Evolutionary conservation across 75 land plant genomes (phyloP).

Genomic region (Azolla pinnata): DNA sequence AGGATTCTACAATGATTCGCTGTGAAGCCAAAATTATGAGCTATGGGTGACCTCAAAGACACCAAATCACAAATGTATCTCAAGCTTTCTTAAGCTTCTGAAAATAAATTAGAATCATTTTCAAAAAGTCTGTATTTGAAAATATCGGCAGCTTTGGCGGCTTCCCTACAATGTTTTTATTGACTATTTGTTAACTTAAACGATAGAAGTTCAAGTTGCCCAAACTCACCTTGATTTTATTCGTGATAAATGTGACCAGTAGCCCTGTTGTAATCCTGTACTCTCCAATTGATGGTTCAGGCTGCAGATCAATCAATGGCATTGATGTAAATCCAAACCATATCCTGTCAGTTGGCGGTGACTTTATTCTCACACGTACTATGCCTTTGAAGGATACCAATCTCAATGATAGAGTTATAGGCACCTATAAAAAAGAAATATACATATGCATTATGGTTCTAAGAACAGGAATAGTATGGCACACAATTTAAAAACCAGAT

Average conservation of each 20-base stretch:
- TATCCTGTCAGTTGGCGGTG: constrained; percentile 88
- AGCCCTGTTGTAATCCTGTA: constrained; percentile 53
- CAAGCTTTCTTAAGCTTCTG: too few relatives aligned
- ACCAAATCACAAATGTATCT: too few relatives aligned
- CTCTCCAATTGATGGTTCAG: constrained; percentile 78
- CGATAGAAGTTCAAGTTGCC: too few relatives aligned
- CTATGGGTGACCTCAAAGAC: too few relatives aligned
- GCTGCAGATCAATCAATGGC: constrained; percentile 63
- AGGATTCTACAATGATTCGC: too few relatives aligned
- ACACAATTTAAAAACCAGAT: not conserved
- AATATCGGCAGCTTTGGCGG: too few relatives aligned
- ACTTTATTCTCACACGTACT: constrained; percentile 52
- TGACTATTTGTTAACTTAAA: too few relatives aligned
- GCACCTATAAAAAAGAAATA: constrained; percentile 45
- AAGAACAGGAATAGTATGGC: not conserved
- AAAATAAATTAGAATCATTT: too few relatives aligned
- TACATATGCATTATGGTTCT: not conserved
- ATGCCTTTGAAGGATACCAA: constrained; percentile 58
- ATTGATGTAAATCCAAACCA: constrained; percentile 77
- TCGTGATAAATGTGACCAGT: constrained; percentile 47
- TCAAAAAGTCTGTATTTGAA: too few relatives aligned
- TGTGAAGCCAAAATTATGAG: too few relatives aligned
- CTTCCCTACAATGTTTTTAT: too few relatives aligned
- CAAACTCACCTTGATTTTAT: constrained; percentile 90
- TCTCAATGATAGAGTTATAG: constrained; percentile 60